Evolutionary conservation across 345 rosid genomes (phyloP).

Genomic region (Erodium maritimum): DNA sequence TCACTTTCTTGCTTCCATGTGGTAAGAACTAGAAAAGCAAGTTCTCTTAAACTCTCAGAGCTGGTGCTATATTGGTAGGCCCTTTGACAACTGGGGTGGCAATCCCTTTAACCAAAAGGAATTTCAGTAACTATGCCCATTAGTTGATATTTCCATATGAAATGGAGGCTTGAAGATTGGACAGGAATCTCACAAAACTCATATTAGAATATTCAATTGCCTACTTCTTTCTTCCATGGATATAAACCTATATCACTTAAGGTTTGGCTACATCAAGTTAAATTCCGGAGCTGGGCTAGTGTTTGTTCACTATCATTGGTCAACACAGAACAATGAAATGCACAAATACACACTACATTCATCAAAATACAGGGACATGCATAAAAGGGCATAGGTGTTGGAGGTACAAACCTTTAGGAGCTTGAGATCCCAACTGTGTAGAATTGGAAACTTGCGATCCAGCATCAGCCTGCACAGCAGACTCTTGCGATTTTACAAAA

Average conservation of each 20-base stretch:
- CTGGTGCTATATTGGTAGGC: too few relatives aligned
- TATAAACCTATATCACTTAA: too few relatives aligned
- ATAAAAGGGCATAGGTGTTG: too few relatives aligned
- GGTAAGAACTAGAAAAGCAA: too few relatives aligned
- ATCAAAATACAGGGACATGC: too few relatives aligned
- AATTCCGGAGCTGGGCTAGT: too few relatives aligned
- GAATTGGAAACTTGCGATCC: constrained; percentile 29
- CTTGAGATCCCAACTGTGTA: constrained; percentile 41
- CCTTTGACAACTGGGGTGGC: not conserved
- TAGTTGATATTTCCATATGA: not conserved
- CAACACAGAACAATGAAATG: not conserved
- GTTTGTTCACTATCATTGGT: too few relatives aligned
- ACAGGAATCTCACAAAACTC: not conserved
- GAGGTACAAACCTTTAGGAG: constrained; percentile 41
- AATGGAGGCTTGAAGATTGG: not conserved
- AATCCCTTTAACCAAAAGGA: not conserved
- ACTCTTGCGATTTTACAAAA: constrained; percentile 42
- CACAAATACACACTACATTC: not conserved
- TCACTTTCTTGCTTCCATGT: too few relatives aligned
- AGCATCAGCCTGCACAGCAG: constrained; percentile 40
- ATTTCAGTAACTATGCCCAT: not conserved
- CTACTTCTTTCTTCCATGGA: too few relatives aligned
- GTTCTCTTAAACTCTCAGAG: too few relatives aligned
- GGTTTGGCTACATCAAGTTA: too few relatives aligned
- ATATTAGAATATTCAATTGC: not conserved